Evolutionary conservation across 176 grass and related monocot species (phyloP).

Genomic region (Bolboschoenus planiculmis): DNA sequence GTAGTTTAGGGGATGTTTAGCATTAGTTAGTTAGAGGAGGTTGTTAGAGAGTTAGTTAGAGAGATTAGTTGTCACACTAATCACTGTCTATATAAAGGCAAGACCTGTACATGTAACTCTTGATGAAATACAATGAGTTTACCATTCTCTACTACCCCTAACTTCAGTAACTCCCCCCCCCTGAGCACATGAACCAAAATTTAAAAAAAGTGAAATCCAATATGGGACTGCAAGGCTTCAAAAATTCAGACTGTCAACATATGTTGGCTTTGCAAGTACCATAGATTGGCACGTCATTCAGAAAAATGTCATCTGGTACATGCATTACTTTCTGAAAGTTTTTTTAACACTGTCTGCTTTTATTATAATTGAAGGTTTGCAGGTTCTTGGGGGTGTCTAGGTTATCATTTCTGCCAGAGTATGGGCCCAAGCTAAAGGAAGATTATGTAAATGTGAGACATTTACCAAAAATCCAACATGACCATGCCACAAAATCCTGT

Average conservation of each 20-base stretch:
- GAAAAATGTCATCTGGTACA: background rate
- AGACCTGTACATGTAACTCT: too few species aligned
- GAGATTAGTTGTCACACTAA: too few species aligned
- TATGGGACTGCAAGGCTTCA: background rate
- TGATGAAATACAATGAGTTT: too few species aligned
- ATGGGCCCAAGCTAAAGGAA: slow-evolving; percentile 95
- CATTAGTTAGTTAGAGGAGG: too few species aligned
- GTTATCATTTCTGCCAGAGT: slow-evolving; percentile 90
- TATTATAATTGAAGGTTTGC: slow-evolving; percentile 63
- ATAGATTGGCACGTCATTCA: background rate
- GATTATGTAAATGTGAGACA: slow-evolving; percentile 86
- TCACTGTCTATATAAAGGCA: too few species aligned
- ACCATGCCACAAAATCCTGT: slow-evolving; percentile 53
- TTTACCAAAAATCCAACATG: slow-evolving; percentile 82
- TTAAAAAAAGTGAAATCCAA: background rate
- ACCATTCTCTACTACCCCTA: too few species aligned
- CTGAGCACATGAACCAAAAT: background rate
- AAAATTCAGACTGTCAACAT: background rate
- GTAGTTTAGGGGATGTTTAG: too few species aligned
- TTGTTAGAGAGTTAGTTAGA: too few species aligned
- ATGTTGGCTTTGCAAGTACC: background rate
- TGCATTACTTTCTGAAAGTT: background rate
- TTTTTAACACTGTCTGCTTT: background rate
- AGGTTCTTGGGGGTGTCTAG: slow-evolving; percentile 94
- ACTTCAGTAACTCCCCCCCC: background rate